phyloP scores from a whole-genome alignment of 306 rosid genomes.

The Quercus wislizeni region DNA sequence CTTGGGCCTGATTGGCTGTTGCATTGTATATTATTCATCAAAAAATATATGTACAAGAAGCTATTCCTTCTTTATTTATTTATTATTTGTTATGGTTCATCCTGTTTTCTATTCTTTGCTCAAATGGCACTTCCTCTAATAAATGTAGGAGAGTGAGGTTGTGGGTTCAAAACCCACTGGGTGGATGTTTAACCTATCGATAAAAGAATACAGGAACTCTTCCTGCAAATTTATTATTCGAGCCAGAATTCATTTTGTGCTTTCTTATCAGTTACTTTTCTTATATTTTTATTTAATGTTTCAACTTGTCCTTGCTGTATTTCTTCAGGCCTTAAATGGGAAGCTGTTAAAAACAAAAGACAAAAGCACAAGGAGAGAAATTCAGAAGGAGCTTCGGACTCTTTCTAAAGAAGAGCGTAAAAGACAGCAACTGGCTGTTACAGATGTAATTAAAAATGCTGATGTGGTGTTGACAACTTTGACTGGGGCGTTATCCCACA shows the following conservation, averaged over 20 bases:
- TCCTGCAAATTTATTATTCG: background rate
- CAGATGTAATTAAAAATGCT: conserved; percentile 82
- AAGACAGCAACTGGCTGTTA: conserved; percentile 95
- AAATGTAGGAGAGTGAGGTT: no score
- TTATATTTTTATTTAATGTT: conserved; percentile 4
- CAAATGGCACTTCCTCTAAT: no score
- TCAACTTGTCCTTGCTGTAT: conserved; percentile 6
- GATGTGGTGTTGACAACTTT: conserved; percentile 89
- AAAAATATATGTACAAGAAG: background rate
- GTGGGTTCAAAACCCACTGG: no score
- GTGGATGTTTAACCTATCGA: no score
- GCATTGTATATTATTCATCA: background rate
- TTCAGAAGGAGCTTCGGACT: conserved; percentile 88
- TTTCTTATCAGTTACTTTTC: conserved; percentile 9
- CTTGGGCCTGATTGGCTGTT: background rate
- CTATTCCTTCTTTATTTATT: background rate
- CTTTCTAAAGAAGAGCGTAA: conserved; percentile 95
- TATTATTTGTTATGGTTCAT: background rate
- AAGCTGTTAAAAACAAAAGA: conserved; percentile 91
- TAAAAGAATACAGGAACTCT: no score
- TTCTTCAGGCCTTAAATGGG: conserved; percentile 81
- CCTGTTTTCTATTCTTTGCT: no score
- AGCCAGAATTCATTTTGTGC: conserved; percentile 5
- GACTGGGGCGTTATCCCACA: conserved; percentile 80
- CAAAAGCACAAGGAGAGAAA: conserved; percentile 72